These are phyloP conservation scores for Pleurotus salmoneostramineus DNA, from an alignment of 768 basidiomycete genomes.

Conservation along the genomic window DNA sequence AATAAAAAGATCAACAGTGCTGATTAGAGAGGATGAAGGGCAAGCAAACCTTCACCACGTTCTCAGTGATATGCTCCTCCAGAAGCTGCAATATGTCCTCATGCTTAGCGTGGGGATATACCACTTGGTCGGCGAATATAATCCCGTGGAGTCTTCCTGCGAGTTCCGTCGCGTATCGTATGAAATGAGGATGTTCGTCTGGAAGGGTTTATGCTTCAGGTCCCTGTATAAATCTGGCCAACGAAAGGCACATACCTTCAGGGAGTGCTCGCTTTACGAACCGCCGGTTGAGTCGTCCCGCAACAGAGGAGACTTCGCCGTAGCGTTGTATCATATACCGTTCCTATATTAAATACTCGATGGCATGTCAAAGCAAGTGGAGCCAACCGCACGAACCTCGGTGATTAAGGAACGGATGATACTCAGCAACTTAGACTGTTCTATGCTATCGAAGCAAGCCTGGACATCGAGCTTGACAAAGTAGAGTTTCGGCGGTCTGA, in stretches of 20 bases:
- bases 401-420: constrained; percentile 74
- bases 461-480: constrained; percentile 97
- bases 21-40: background rate
- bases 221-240: background rate
- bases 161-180: constrained; percentile 63
- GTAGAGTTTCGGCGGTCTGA: constrained; percentile 84
- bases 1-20: background rate
- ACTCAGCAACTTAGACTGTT: constrained; percentile 77
- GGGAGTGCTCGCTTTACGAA: constrained; percentile 63
- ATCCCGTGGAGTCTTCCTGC: constrained; percentile 66
- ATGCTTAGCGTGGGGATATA: constrained; percentile 49
- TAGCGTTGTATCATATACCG: constrained; percentile 68
- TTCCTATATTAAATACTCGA: constrained; percentile 41
- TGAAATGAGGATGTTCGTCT: constrained; percentile 80
- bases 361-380: background rate
- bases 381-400: constrained; percentile 40
- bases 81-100: constrained; percentile 68
- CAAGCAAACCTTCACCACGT: constrained; percentile 75
- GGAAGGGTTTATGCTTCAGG: background rate
- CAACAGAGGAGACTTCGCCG: constrained; percentile 55
- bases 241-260: constrained; percentile 40
- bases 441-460: constrained; percentile 95
- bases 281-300: constrained; percentile 52
- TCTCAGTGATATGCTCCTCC: constrained; percentile 86
- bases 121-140: constrained; percentile 82